phyloP scores from a whole-genome alignment of 164 flowering plant species.

The Berberis vulgaris region DNA sequence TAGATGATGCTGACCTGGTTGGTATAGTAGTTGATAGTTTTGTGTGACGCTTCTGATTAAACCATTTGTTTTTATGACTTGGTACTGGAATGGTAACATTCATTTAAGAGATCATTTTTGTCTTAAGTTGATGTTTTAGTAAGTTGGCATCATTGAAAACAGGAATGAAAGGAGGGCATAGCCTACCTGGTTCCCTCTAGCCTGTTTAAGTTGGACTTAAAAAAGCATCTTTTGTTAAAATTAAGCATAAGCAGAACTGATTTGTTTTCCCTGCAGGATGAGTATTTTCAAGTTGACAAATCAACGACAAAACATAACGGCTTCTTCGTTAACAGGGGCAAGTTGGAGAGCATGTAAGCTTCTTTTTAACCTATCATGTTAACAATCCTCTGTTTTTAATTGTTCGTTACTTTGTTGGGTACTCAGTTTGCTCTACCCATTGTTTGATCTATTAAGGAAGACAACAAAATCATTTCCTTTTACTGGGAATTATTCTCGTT shows the following conservation, averaged over 20 bases:
- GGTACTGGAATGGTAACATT: neutral
- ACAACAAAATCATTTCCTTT: no score
- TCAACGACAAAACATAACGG: slow-evolving; percentile 82
- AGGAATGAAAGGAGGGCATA: no score
- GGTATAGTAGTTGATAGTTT: slow-evolving; percentile 14
- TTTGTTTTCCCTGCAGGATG: slow-evolving; percentile 58
- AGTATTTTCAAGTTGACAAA: slow-evolving; percentile 93
- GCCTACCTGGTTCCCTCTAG: no score
- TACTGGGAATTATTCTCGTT: no score
- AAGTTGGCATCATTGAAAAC: no score
- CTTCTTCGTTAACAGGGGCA: slow-evolving; percentile 91
- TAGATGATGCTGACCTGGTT: slow-evolving; percentile 96
- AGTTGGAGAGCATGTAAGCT: slow-evolving; percentile 77
- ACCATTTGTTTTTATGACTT: neutral
- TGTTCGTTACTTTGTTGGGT: neutral
- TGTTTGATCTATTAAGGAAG: no score
- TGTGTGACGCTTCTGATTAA: neutral
- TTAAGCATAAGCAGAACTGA: neutral
- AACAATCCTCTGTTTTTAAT: neutral
- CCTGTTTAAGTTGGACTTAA: no score
- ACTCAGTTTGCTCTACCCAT: no score
- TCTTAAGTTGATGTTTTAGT: no score
- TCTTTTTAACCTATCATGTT: neutral
- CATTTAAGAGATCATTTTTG: no score
- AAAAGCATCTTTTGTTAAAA: no score